Evolutionary conservation across 2,329 filamentous ascomycete species (phyloP), one percentile per base, ranked within the genome.

Genomic region (Ambrosiella beaveri): DNA sequence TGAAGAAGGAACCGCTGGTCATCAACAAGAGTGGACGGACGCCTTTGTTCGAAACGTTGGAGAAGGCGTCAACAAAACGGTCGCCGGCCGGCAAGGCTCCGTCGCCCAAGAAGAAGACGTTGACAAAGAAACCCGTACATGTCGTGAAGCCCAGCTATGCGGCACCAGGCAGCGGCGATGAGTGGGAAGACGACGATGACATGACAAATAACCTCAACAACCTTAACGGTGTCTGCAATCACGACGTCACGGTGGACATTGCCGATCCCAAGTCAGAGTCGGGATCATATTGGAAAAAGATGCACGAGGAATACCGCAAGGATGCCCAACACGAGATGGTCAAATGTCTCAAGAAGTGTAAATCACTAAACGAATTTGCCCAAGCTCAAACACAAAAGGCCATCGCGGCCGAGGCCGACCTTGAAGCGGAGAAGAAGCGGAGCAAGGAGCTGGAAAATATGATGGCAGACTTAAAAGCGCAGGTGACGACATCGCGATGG

Each of bases 261-360:
- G 84, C 84, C 62, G 82, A 87, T 64, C 86, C 86, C 6, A 79
- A 82, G 62, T 88, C 85, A 1, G 78, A 84, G 60, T 88, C 85
- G 3, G 86, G 85, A 6, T 81, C 78, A 64, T 89, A 86, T 69
- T 91, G 86, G 86, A 90, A 90, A 69, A 76, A 79, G 27, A 80
- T 88, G 65, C 90, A 86, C 64, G 78, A 87, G 63, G 78, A 75
- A 57, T 91, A 90, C 65, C 81, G 86, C 54, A 75, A 80, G 50
- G 84, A 85, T 62, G 86, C 85, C 62, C 81, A 80, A 67, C 76
- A 75, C 49, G 84, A 90, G 68, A 83, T 89, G 74, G 82, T 82
- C 71, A 87, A 85, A 71, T 74, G 91, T 65, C 77, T 90, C 66
- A 81, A 80, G 66, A 90, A 89, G 73, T 54, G 52, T 15, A 54